Evolutionary conservation across 257 asterid genomes (phyloP), one percentile per base, ranked within the genome.

Genomic region (Ehretia macrophylla): DNA sequence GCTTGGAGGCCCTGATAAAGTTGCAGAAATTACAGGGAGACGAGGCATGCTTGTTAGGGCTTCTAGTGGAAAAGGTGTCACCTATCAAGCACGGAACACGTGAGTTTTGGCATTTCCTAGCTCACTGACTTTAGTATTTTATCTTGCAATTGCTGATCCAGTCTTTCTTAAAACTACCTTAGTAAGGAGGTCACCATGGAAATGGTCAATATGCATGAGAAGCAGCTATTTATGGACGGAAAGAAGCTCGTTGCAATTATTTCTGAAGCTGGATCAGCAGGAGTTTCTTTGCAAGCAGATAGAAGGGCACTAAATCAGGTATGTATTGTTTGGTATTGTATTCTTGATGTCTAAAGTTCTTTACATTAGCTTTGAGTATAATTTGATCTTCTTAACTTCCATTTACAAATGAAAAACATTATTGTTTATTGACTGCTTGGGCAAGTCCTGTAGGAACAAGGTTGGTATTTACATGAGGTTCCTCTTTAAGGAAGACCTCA

Each of bases 201-300:
- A 84, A 93, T 93, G 97, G 96, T 89, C 65, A 93, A 93, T 71
- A 93, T 93, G 95, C 94, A 93, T 54, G 99, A 89, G 83, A 92
- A 89, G 68, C 88, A 89, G 76, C 82, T 84, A 19, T 93, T 93
- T 72, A 93, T 93, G 99, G 91, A 85, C 68, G 97, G 95, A 47
- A 83, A 89, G 78, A 93, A 93, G 72, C 70, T 86, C 32, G 86
- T 86, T 55, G 99, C 99, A 60, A 86, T 93, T 53, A 93, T 93
- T 55, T 93, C 99, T 42, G 99, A 89, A 88, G 99, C 97, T 81
- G 99, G 99, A 66, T 93, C 96, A 51, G 97, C 97, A 68, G 99
- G 97, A 72, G 99, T 93, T 83, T 93, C 99, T 68, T 84, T 93
- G 79, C 99, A 93, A 83, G 96, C 99, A 55, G 99, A 93, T 74